These are phyloP conservation scores for Mucuna pruriens DNA, from an alignment of 306 rosid genomes.

Conservation along the genomic window DNA sequence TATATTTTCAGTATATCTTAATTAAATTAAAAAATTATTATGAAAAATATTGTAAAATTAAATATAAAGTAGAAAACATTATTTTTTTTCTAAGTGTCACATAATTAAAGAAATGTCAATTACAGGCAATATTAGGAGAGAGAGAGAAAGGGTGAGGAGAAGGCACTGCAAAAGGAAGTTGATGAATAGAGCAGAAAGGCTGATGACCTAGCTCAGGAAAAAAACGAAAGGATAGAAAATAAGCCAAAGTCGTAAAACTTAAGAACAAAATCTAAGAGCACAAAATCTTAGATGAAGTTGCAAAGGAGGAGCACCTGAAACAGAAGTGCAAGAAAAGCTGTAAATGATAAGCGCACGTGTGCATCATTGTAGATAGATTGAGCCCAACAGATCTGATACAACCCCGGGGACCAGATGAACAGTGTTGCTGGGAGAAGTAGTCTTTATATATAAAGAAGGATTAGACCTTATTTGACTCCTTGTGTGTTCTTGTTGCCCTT, in stretches of 20 bases:
- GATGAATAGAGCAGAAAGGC: slow-evolving; percentile 31
- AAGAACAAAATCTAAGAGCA: slow-evolving; percentile 26
- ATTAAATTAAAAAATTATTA: background rate
- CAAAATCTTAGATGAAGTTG: slow-evolving; percentile 34
- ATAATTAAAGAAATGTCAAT: slow-evolving; percentile 42
- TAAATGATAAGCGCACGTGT: slow-evolving; percentile 65
- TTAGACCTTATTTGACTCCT: slow-evolving; percentile 6
- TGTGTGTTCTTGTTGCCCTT: slow-evolving; percentile 27
- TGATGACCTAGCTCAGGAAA: slow-evolving; percentile 29
- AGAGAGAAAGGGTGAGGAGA: background rate
- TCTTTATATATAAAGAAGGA: slow-evolving; percentile 26
- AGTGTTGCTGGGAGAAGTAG: slow-evolving; percentile 28
- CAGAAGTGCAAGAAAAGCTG: slow-evolving; percentile 39
- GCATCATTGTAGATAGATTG: slow-evolving; percentile 32
- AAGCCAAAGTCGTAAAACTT: slow-evolving; percentile 20
- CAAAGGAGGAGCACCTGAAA: slow-evolving; percentile 50
- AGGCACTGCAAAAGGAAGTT: background rate
- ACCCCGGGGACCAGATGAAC: slow-evolving; percentile 53
- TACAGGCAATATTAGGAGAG: slow-evolving; percentile 31
- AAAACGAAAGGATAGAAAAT: background rate
- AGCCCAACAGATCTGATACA: slow-evolving; percentile 39
- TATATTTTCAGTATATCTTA: background rate
- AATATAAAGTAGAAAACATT: background rate
- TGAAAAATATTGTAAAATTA: background rate
- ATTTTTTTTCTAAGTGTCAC: slow-evolving; percentile 23